These are phyloP conservation scores for Corylus americana DNA, from an alignment of 306 rosid species.

Conservation along the genomic window DNA sequence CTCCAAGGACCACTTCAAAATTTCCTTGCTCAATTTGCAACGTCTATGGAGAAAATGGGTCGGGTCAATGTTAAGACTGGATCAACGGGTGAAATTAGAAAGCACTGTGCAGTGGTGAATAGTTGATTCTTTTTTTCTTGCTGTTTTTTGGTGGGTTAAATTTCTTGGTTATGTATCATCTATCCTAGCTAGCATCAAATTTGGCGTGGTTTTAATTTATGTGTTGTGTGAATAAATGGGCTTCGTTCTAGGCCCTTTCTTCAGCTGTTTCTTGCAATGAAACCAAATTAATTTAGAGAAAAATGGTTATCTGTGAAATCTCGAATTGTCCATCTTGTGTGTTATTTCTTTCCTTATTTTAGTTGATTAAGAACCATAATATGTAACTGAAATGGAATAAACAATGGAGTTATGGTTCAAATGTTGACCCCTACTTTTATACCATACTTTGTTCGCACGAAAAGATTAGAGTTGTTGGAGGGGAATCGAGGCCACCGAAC, in stretches of 20 bases:
- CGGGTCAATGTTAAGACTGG: conserved; percentile 68
- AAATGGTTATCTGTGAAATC: not conserved
- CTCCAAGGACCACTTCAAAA: conserved; percentile 52
- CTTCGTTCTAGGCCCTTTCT: not conserved
- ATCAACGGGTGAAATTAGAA: conserved; percentile 76
- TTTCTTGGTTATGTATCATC: not conserved
- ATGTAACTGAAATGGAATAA: too few relatives aligned
- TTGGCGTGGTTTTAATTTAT: not conserved
- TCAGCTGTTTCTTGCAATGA: not conserved
- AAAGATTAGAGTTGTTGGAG: too few relatives aligned
- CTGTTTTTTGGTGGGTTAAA: not conserved
- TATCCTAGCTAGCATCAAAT: too few relatives aligned
- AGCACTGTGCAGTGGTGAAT: conserved; percentile 70
- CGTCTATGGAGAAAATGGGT: conserved; percentile 81
- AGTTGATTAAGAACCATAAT: too few relatives aligned
- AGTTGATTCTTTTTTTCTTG: conserved; percentile 24
- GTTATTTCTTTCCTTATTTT: too few relatives aligned
- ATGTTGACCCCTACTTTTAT: too few relatives aligned
- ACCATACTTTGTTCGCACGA: too few relatives aligned
- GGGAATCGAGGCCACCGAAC: too few relatives aligned
- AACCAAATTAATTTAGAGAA: not conserved
- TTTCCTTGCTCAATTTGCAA: conserved; percentile 63
- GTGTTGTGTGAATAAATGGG: not conserved
- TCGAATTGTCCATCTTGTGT: not conserved
- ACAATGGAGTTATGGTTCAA: too few relatives aligned